Base-by-base conservation (phyloP, 2,329 filamentous ascomycete species). In the Cordyceps tenuipes region DNA sequence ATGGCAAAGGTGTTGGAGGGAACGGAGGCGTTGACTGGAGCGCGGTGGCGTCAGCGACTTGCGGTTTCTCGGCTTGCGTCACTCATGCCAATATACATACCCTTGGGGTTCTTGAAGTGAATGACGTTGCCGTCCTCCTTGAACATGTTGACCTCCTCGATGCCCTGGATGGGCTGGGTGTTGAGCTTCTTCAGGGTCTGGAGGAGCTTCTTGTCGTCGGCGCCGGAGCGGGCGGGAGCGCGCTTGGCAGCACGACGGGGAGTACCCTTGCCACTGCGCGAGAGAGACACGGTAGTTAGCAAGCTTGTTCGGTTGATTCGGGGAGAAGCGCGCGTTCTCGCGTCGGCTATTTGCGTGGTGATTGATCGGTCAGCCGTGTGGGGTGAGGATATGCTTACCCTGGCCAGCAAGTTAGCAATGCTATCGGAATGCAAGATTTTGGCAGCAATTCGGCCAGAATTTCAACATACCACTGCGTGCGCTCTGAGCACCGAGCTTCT, bases 141-240 rank as follows among this genome's bases (percentile, higher is more conserved):
- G 88, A 99, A 99, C 94, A 99, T 99, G 88, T 99, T 99, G 77
- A 99, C 94, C 84, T 99, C 94, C 87, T 99, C 94, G 72, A 99
- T 99, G 68, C 90, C 91, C 83, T 96, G 92, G 79, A 99, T 97
- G 72, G 94, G 94, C 86, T 99, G 94, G 62, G 96, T 93, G 80
- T 97, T 97, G 77, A 99, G 87, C 89, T 99, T 99, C 90, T 99
- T 99, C 68, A 99, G 85, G 64, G 91, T 82, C 64, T 88, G 86
- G 82, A 99, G 94, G 66, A 99, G 90, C 87, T 99, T 99, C 90
- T 97, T 97, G 88, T 99, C 94, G 76, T 99, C 94, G 77, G 90
- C 91, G 75, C 89, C 91, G 68, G 89, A 89, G 77, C 86, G 90
- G 77, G 91, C 91, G 79, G 95, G 90, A 68, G 93, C 90, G 80